Base-by-base conservation (phyloP, 2,329 filamentous ascomycete species). In the Colletotrichum incanum region DNA sequence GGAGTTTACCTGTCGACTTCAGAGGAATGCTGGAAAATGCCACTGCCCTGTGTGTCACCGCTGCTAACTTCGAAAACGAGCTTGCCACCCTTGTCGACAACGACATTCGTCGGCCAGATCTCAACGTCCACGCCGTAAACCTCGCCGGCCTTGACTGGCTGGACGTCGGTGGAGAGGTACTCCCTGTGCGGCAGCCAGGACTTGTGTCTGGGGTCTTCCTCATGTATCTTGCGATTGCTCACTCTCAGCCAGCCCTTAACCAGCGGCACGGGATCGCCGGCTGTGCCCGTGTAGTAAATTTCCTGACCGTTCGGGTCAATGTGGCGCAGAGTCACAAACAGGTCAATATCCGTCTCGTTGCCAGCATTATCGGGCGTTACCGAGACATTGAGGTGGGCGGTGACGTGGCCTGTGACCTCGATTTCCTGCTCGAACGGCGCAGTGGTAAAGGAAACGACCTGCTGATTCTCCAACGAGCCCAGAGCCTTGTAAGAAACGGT, bases 381-480 rank as follows among this genome's bases (percentile, higher is more conserved):
- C 0, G 91, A 93, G 0, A 93, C 88, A 72, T 90, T 89, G 5
- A 94, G 83, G 74, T 90, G 91, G 0, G 90, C 91, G 0, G 89
- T 84, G 37, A 93, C 82, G 76, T 93, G 90, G 0, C 92, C 92
- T 0, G 92, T 94, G 65, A 94, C 89, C 76, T 94, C 92, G 0
- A 88, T 92, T 76, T 93, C 90, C 8, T 83, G 72, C n/a, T 86
- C 84, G 69, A 93, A 93, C 0, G 89, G 82, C 0, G 83, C 68
- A 0, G 88, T 92, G 1, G 82, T 84, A 78, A 93, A 93, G 52
- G 88, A 87, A 0, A 93, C 74, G 0, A 86, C 70, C 62, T 91
- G 83, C 0, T 86, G 86, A 12, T 87, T 83, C 0, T 90, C 83
- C 0, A 92, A 75, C 0, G 83, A 88, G 0, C 91, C 90, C 0